A percentile compares a stretch with the other conserved stretches of the same genome.
These are phyloP conservation scores for Tulasnella sp. DNA, from an alignment of 768 basidiomycete genomes.

Conservation along the genomic window DNA sequence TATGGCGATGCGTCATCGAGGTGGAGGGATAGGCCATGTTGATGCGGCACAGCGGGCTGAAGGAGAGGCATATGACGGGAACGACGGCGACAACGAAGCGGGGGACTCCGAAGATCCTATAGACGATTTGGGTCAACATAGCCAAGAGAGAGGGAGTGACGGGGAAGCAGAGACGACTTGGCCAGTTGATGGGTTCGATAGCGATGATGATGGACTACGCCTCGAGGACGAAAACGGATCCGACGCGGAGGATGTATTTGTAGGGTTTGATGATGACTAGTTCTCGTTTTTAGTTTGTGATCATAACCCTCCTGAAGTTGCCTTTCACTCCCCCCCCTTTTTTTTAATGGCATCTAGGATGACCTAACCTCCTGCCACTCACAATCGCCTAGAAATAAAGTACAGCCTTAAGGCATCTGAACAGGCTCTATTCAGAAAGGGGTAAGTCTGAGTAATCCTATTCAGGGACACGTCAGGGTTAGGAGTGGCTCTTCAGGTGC, in stretches of 20 bases:
- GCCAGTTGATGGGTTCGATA: not conserved
- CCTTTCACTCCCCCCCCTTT: too few relatives aligned
- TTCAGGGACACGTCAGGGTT: not conserved
- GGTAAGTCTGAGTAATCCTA: not conserved
- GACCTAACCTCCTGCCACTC: too few relatives aligned
- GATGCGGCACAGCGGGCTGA: not conserved
- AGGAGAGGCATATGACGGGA: not conserved
- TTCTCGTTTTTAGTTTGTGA: not conserved
- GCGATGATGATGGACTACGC: not conserved
- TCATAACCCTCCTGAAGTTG: too few relatives aligned
- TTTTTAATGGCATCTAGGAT: too few relatives aligned
- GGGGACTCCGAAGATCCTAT: not conserved
- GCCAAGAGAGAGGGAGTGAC: not conserved
- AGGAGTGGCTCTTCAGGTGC: not conserved
- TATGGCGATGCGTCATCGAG: constrained; percentile 41
- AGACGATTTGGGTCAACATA: too few relatives aligned
- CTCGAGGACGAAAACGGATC: not conserved
- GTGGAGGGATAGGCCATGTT: constrained; percentile 41
- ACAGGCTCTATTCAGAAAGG: not conserved
- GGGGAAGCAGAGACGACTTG: not conserved
- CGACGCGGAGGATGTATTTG: not conserved
- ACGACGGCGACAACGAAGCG: not conserved
- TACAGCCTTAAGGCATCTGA: not conserved
- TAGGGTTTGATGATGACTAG: not conserved
- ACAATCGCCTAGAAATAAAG: too few relatives aligned